A percentile compares a stretch with the other conserved stretches of the same genome.
Evolutionary conservation across 768 basidiomycete genomes (phyloP).

Genomic region (Russula lepida): DNA sequence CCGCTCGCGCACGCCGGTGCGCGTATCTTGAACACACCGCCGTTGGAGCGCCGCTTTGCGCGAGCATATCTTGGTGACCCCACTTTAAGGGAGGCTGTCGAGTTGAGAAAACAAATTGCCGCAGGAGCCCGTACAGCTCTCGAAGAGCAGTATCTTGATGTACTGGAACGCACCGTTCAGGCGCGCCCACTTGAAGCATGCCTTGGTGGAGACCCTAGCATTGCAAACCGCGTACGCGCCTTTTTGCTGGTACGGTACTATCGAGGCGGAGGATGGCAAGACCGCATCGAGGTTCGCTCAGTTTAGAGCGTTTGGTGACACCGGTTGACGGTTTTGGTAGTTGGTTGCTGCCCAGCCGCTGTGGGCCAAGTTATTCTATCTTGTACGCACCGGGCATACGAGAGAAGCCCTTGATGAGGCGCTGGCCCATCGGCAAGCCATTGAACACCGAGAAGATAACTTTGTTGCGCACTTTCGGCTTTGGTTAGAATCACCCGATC

Average conservation of each 20-base stretch:
- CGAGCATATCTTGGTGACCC: constrained; percentile 60
- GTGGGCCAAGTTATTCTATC: constrained; percentile 92
- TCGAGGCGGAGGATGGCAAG: constrained; percentile 74
- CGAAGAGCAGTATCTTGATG: constrained; percentile 83
- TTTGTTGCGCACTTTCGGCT: constrained; percentile 77
- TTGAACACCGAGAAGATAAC: constrained; percentile 70
- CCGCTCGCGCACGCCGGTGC: constrained; percentile 73
- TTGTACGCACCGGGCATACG: constrained; percentile 77
- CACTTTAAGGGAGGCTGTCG: constrained; percentile 56
- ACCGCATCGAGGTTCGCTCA: constrained; percentile 68
- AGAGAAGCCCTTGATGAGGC: constrained; percentile 78
- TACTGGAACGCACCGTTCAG: constrained; percentile 76
- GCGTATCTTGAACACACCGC: constrained; percentile 71
- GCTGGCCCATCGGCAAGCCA: constrained; percentile 54
- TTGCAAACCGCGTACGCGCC: constrained; percentile 83
- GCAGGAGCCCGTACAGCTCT: constrained; percentile 71
- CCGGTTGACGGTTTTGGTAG: constrained; percentile 32
- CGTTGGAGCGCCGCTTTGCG: constrained; percentile 79
- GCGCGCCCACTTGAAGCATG: constrained; percentile 75
- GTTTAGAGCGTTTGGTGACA: not conserved
- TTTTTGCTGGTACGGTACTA: constrained; percentile 79
- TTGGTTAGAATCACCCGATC: constrained; percentile 75
- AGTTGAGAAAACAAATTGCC: constrained; percentile 65
- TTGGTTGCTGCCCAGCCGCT: constrained; percentile 79
- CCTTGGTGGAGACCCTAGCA: constrained; percentile 85